Conservation (phyloP, 2,329 filamentous ascomycete genomes). For the Pseudopithomyces maydicus region DNA sequence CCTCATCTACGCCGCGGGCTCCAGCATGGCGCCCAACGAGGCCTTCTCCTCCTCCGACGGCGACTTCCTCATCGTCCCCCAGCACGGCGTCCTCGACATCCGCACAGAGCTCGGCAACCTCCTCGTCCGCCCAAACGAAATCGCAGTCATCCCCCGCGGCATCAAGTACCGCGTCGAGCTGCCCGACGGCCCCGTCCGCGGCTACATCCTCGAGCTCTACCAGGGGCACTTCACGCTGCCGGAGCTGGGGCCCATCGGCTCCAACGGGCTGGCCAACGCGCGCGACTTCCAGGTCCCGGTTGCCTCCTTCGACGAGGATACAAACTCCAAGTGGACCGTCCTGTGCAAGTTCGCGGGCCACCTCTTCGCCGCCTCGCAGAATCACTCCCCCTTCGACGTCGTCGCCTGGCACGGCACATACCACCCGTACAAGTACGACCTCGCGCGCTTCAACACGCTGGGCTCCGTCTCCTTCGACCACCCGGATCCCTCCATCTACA, state of each 20-base stretch:
- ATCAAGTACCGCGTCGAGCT: conserved; percentile 66
- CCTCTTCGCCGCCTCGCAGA: conserved; percentile 65
- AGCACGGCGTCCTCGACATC: conserved; percentile 68
- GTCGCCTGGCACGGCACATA: conserved; percentile 76
- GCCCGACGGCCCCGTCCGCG: conserved; percentile 64
- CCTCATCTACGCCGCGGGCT: conserved; percentile 78
- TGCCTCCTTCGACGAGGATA: conserved; percentile 62
- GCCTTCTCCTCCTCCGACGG: conserved; percentile 84
- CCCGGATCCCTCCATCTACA: conserved; percentile 69
- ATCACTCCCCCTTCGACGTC: conserved; percentile 72
- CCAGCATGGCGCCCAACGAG: conserved; percentile 73
- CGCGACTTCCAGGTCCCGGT: conserved; percentile 69
- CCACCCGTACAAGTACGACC: conserved; percentile 63
- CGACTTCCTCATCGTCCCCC: conserved; percentile 69
- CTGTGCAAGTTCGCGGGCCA: conserved; percentile 66
- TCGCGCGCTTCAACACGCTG: conserved; percentile 62
- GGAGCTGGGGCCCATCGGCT: conserved; percentile 69
- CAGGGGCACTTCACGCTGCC: conserved; percentile 68
- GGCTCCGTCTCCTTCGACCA: conserved; percentile 67
- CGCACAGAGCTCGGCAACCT: conserved; percentile 70
- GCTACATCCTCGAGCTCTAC: conserved; percentile 71
- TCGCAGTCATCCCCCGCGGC: conserved; percentile 69
- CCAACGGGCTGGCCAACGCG: conserved; percentile 68
- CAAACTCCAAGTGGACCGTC: conserved; percentile 61
- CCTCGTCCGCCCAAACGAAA: conserved; percentile 70